Evolutionary conservation across 495 filamentous ascomycete genomes (phyloP).

Genomic region (Barbatosphaeria neglecta): DNA sequence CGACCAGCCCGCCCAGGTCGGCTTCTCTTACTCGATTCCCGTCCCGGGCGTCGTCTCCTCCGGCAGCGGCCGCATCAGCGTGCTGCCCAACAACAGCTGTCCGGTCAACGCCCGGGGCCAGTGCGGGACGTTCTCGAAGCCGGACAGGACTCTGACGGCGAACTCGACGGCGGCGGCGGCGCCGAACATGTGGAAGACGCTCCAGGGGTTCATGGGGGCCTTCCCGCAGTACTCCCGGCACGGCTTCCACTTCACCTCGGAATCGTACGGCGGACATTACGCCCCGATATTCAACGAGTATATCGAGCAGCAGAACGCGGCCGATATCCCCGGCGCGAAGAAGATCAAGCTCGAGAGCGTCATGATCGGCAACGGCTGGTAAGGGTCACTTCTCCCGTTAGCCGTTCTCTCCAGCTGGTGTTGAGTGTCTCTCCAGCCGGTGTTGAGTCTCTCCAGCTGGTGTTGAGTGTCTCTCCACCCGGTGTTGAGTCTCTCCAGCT

Average conservation of each 20-base stretch:
- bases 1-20: conserved; percentile 48
- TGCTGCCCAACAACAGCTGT: not conserved
- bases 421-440: not conserved
- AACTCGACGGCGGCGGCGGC: conserved; percentile 44
- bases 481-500: no score
- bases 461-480: not conserved
- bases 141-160: conserved; percentile 37
- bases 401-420: not conserved
- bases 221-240: conserved; percentile 48
- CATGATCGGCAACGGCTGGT: conserved; percentile 34
- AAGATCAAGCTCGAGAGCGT: conserved; percentile 45
- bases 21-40: conserved; percentile 47
- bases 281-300: conserved; percentile 54
- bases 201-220: conserved; percentile 53
- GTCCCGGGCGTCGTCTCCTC: conserved; percentile 33
- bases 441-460: not conserved
- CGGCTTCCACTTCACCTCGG: conserved; percentile 47
- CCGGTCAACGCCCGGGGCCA: conserved; percentile 9
- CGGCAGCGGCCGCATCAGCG: conserved; percentile 5
- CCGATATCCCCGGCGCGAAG: conserved; percentile 35
- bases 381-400: not conserved
- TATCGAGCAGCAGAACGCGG: conserved; percentile 54
- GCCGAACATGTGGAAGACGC: conserved; percentile 45
- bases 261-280: conserved; percentile 57
- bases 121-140: conserved; percentile 45